A percentile compares a stretch with the other conserved stretches of the same genome.
phyloP scores from a whole-genome alignment of 257 asterid species.

The Scutellaria barbata region DNA sequence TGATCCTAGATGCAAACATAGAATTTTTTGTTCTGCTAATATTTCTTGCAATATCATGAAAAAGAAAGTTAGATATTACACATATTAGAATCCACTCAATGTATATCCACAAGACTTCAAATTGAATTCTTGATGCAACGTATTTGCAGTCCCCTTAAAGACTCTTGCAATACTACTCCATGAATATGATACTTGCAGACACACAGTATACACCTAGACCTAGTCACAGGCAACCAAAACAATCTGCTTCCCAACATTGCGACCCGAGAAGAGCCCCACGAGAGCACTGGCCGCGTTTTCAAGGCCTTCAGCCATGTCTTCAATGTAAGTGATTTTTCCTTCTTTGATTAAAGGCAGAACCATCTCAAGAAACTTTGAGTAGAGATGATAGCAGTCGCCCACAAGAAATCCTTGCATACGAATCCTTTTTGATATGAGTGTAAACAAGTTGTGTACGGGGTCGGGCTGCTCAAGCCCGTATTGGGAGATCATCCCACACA shows the following conservation, averaged over 20 bases:
- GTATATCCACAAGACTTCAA: no score
- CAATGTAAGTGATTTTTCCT: constrained; percentile 13
- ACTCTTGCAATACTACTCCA: no score
- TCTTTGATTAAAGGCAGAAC: constrained; percentile 26
- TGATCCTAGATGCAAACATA: no score
- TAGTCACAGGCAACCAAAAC: constrained; percentile 22
- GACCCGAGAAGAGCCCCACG: constrained; percentile 33
- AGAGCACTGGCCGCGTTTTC: constrained; percentile 26
- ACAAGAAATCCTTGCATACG: constrained; percentile 42
- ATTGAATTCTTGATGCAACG: no score
- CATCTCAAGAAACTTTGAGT: constrained; percentile 19
- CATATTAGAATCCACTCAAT: no score
- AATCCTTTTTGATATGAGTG: constrained; percentile 26
- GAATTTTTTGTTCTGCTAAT: no score
- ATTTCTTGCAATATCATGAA: no score
- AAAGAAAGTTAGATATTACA: no score
- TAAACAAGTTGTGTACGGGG: constrained; percentile 39
- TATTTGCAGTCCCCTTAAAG: no score
- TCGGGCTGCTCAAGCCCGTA: constrained; percentile 45
- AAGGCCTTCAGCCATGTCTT: constrained; percentile 31
- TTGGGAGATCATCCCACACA: constrained; percentile 54
- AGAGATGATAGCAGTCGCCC: constrained; percentile 23
- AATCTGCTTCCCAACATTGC: constrained; percentile 34
- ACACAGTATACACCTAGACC: not conserved
- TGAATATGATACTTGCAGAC: no score